Base-by-base conservation (phyloP, 2,329 filamentous ascomycete genomes). In the Phyllosticta ampelicida region DNA sequence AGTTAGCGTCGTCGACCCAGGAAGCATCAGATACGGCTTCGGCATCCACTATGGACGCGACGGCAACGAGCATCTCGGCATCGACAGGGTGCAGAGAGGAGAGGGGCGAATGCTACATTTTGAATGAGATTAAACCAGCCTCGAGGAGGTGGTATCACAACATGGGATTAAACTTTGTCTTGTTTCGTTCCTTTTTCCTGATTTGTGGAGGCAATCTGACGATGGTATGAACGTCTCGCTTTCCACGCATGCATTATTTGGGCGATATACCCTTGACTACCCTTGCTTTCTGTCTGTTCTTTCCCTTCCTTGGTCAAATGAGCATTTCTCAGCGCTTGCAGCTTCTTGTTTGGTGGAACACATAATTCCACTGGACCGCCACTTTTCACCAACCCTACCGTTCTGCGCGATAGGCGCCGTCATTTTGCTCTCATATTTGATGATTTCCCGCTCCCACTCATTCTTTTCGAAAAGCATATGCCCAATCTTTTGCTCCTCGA, bases 31-130 rank as follows among this genome's bases (percentile, higher is more conserved):
- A 54, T 86, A 82, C 63, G 80, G 77, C 0, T 82, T 84, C 65
- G 81, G 80, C 1, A 74, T 81, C 18, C 81, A 80, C 61, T 70
- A 77, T 2, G 83, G 82, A 0, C 73, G 80, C 23, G 82, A 85
- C 65, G 82, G 81, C 1, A 76, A 75, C 58, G 80, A 84, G 63
- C 81, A 81, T 67, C 69, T 83, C 10, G 82, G 82, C 0, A 77
- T 86, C 61, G 82, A 85, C 66, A 68, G 73, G 54, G 70, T 76
- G 49, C 71, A 29, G 69, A 60, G 71, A 6, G 70, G 70, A 1
- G 68, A 67, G 8, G 66, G 65, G 28, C 61, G 66, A 9, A 68
- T 56, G 30, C 53, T 60, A 54, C 50, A 53, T 53, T 56, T 56
- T 21, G 58, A 60, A 50, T 60, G 48, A 51, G 16, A 26, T 16